Conservation (phyloP, 495 filamentous ascomycete species). For the Aspergillus avenaceus region DNA sequence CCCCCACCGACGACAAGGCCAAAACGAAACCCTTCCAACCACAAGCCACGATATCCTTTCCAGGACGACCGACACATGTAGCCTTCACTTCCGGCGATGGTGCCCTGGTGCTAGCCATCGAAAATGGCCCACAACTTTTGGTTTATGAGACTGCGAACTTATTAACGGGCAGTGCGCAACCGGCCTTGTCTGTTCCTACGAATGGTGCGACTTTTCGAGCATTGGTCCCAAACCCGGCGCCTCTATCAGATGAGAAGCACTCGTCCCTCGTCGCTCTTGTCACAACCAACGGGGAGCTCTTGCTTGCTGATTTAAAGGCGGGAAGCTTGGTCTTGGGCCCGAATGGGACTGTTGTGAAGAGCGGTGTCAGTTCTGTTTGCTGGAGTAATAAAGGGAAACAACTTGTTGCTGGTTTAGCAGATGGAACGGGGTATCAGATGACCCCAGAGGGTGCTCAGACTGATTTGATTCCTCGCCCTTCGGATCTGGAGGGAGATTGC, state of each 20-base stretch:
- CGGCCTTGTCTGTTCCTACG: slow-evolving; percentile 69
- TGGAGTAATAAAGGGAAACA: slow-evolving; percentile 96
- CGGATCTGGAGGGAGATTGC: slow-evolving; percentile 58
- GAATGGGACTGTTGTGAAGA: slow-evolving; percentile 63
- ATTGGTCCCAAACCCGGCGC: slow-evolving; percentile 75
- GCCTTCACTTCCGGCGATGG: slow-evolving; percentile 83
- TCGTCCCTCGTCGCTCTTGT: slow-evolving; percentile 67
- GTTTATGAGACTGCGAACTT: slow-evolving; percentile 73
- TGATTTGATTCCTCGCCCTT: slow-evolving; percentile 73
- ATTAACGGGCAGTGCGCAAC: slow-evolving; percentile 58
- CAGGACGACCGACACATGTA: slow-evolving; percentile 77
- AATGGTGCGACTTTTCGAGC: slow-evolving; percentile 69
- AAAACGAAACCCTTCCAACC: slow-evolving; percentile 71
- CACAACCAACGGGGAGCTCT: slow-evolving; percentile 71
- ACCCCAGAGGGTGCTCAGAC: slow-evolving; percentile 72
- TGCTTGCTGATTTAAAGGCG: slow-evolving; percentile 75
- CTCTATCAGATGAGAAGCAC: slow-evolving; percentile 35
- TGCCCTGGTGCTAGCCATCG: slow-evolving; percentile 77
- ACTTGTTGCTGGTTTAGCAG: slow-evolving; percentile 78
- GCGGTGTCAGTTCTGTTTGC: slow-evolving; percentile 75
- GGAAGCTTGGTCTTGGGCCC: slow-evolving; percentile 54
- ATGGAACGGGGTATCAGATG: slow-evolving; percentile 81
- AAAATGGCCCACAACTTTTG: slow-evolving; percentile 75
- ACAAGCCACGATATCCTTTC: slow-evolving; percentile 65
- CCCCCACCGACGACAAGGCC: slow-evolving; percentile 49